Base-by-base conservation (phyloP, 257 asterid genomes). In the Handroanthus guayacan region DNA sequence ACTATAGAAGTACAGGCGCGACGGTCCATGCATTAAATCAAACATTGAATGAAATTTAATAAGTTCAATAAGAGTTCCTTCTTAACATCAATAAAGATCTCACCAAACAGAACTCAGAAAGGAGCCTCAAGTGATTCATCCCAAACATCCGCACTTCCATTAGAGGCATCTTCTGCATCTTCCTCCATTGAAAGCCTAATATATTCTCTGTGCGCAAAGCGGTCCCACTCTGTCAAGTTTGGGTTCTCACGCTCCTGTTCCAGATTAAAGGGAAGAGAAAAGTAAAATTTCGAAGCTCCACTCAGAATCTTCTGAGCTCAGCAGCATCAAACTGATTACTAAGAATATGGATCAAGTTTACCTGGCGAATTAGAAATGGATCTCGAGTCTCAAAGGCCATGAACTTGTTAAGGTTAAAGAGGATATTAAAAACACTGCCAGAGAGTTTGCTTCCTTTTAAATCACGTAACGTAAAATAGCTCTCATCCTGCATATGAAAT, bases 351-450 rank as follows among this genome's bases (percentile, higher is more conserved):
- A 74, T 17, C 25, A 75, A 69, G 43, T 71, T 67, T 84, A 95
- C 99, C 99, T 95, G 99, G 82, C 99, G 98, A 71, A 95, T 92
- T 72, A 89, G 91, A 80, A 95, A 95, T 3, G 98, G 99, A 74
- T 95, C 99, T 8, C 99, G 98, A 67, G 97, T 92, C 89, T 95
- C 99, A 86, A 95, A 95, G 11, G 99, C 97, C 99, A 95, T 92
- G 87, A 95, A 92, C 87, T 95, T 95, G 80, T 95, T 95, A 70
- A 95, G 98, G 91, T 95, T 95, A 84, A 95, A 95, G 74, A 95
- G 98, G 65, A 95, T 86, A 81, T 95, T 95, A 79, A 95, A 95
- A 64, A 95, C 89, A 79, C 98, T 91, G 82, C 99, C 96, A 2
- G 98, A 89, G 66, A 95, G 93, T 73, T 83, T 95, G 90, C 89